phyloP scores from a whole-genome alignment of 2,329 filamentous ascomycete species.

The Lecanicillium sp. region DNA sequence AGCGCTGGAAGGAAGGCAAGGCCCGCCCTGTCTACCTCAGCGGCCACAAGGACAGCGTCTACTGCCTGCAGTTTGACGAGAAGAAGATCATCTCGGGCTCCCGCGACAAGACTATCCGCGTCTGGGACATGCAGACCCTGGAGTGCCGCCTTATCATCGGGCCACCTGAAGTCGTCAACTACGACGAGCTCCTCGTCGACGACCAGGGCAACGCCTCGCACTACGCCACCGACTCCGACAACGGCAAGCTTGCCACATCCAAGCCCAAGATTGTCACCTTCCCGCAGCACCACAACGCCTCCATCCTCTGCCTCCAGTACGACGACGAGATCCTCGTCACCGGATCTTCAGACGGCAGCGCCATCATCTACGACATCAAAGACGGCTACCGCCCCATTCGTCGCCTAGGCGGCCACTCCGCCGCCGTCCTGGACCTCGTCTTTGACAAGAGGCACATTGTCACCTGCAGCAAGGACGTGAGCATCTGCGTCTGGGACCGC shows the following conservation, averaged over 20 bases:
- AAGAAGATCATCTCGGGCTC: constrained; percentile 96
- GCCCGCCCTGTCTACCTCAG: constrained; percentile 82
- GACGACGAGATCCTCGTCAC: constrained; percentile 90
- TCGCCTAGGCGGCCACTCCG: constrained; percentile 70
- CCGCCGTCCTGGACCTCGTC: constrained; percentile 87
- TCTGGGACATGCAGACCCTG: constrained; percentile 91
- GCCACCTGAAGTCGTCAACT: constrained; percentile 56
- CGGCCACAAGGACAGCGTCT: constrained; percentile 92
- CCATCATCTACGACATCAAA: constrained; percentile 84
- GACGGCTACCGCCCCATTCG: constrained; percentile 72
- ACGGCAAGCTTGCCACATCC: constrained; percentile 36
- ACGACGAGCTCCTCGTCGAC: constrained; percentile 42
- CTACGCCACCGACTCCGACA: constrained; percentile 47
- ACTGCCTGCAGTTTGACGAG: constrained; percentile 97
- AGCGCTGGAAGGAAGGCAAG: constrained; percentile 71
- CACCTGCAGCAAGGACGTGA: constrained; percentile 93
- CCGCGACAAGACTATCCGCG: constrained; percentile 86
- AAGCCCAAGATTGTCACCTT: constrained; percentile 51
- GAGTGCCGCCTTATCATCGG: constrained; percentile 83
- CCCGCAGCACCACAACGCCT: constrained; percentile 71
- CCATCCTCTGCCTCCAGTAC: constrained; percentile 91
- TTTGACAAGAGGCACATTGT: constrained; percentile 91
- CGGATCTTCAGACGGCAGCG: constrained; percentile 84
- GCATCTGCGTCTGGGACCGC: constrained; percentile 91
- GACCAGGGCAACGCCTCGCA: constrained; percentile 44